phyloP scores from a whole-genome alignment of 2,329 filamentous ascomycete species.

The Lachnellula occidentalis region DNA sequence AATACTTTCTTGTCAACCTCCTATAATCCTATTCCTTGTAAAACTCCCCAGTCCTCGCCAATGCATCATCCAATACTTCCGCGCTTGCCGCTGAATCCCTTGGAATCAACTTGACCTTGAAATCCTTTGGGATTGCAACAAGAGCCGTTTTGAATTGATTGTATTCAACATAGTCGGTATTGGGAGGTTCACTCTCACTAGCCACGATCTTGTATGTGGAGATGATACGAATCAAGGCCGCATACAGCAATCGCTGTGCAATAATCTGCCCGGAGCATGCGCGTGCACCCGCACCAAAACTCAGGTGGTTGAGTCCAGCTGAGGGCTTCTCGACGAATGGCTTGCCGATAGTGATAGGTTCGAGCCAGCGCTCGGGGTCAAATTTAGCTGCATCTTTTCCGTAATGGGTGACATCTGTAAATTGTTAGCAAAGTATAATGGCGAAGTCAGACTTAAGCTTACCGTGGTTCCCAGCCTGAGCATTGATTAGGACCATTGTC shows the following conservation, averaged over 20 bases:
- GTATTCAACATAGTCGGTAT: constrained; percentile 58
- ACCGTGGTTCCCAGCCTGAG: constrained; percentile 51
- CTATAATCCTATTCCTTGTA: constrained; percentile 18
- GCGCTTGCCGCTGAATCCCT: constrained; percentile 34
- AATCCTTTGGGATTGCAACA: constrained; percentile 54
- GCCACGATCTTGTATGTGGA: constrained; percentile 45
- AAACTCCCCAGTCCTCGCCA: constrained; percentile 20
- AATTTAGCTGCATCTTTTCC: constrained; percentile 41
- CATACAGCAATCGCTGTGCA: constrained; percentile 44
- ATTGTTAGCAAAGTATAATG: neutral
- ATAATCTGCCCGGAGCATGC: constrained; percentile 48
- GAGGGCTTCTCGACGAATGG: constrained; percentile 32
- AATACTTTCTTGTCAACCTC: too few species aligned
- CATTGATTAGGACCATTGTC: constrained; percentile 51
- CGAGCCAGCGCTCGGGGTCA: constrained; percentile 60
- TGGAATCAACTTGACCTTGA: constrained; percentile 51
- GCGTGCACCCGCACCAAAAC: constrained; percentile 46
- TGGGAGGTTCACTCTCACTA: constrained; percentile 44
- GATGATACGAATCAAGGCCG: constrained; percentile 44
- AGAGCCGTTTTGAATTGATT: constrained; percentile 55
- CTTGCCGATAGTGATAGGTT: constrained; percentile 32
- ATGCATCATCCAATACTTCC: constrained; percentile 18
- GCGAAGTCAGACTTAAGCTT: constrained; percentile 41
- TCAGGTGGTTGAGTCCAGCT: constrained; percentile 37
- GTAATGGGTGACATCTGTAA: constrained; percentile 42